Percentiles rank a stretch among this genome's conserved stretches.
Evolutionary conservation across 345 rosid species (phyloP).

Genomic region (Eucalyptus lansdowneana): DNA sequence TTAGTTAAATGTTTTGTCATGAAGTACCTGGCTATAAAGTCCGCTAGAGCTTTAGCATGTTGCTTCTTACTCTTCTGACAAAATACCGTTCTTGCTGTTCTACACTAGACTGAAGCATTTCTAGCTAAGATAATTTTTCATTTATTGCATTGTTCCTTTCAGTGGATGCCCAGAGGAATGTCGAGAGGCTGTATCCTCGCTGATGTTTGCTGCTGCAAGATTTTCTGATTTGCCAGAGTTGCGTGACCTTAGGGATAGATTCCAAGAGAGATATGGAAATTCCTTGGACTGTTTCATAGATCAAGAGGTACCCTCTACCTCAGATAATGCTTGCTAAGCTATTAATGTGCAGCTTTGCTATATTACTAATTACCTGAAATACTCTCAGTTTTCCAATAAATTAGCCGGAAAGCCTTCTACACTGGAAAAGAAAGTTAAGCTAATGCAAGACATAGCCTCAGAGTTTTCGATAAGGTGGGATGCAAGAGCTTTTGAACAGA

Average conservation of each 20-base stretch:
- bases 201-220: constrained; percentile 94
- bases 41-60: background rate
- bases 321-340: background rate
- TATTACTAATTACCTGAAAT: constrained; percentile 1
- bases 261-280: constrained; percentile 69
- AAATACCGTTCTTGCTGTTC: background rate
- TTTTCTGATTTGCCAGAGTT: constrained; percentile 88
- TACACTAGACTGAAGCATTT: background rate
- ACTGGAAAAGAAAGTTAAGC: constrained; percentile 51
- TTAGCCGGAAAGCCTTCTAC: constrained; percentile 37
- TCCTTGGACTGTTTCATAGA: constrained; percentile 52
- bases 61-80: background rate
- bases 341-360: background rate
- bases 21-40: background rate
- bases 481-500: constrained; percentile 43
- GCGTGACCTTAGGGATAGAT: constrained; percentile 74
- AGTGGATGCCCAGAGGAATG: constrained; percentile 90
- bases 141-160: background rate
- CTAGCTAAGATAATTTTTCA: background rate
- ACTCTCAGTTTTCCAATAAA: constrained; percentile 54
- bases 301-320: constrained; percentile 42
- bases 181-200: constrained; percentile 66
- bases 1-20: background rate
- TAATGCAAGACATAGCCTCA: constrained; percentile 66
- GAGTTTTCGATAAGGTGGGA: constrained; percentile 86